Base-by-base conservation (phyloP, 257 asterid species). In the Handroanthus guayacan region DNA sequence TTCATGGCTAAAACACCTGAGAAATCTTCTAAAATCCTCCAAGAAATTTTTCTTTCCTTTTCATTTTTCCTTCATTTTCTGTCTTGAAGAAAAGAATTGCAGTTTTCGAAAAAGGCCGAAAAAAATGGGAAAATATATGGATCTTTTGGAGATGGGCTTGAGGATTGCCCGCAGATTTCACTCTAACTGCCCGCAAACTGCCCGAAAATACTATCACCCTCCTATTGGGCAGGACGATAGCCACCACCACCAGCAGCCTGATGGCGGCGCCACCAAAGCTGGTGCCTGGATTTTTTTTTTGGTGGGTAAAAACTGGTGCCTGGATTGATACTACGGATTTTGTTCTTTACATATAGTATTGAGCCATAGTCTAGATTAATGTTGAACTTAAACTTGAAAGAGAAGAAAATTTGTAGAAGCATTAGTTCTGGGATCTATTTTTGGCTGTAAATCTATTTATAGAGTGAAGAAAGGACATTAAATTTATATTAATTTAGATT, bases 151-250 rank as follows among this genome's bases (percentile, higher is more conserved):
- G 11, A 82, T 81, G 0, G 87, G 86, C 14, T 25, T 75, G 5
- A 87, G 91, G 72, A 73, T 82, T 13, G 85, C 17, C 36, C 78
- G 83, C 17, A 86, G 95, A 78, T 86, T 89, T 70, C 87, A 89
- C 48, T 87, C 95, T 12, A 92, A 89, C 86, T 89, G 92, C 78
- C 95, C 92, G 17, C 95, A 89, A 37, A 87, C 95, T 44, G 91
- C 88, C 57, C 85, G 95, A 66, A 86, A 87, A 91, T 89, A 89
- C 65, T 89, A 89, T 76, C 95, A 89, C 73, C 92, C 95, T 6
- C 95, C 95, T 5, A 47, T 77, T 0, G 69, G 50, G 1, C 71
- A 71, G 3, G 80, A 73, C 1, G 80, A 62, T 3, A 10, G 5
- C 66, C 55, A 17, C 62, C 82, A 60, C 52, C 39, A 51, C 44